These are phyloP conservation scores for Telopea speciosissima DNA, from an alignment of 177 flowering plant species.

Conservation along the genomic window DNA sequence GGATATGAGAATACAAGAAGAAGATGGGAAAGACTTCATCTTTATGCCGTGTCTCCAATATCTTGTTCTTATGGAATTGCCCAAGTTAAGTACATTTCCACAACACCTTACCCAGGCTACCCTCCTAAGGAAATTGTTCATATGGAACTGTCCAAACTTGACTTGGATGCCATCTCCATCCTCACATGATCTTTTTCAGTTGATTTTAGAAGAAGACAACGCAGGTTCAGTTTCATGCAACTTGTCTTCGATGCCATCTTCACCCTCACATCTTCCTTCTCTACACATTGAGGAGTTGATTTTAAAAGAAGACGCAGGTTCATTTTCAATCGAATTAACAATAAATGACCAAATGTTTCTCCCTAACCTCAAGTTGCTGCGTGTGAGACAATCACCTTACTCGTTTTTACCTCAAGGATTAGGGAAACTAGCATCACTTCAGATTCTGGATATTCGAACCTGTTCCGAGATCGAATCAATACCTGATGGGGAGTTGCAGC, in stretches of 20 bases:
- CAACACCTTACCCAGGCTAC: neutral
- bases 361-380: neutral
- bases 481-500: neutral
- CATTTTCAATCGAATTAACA: too few species aligned
- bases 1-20: too few species aligned
- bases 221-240: neutral
- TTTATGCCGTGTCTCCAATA: conserved; percentile 1
- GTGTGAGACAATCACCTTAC: neutral
- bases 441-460: neutral
- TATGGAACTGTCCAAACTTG: neutral
- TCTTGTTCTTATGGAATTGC: neutral
- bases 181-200: too few species aligned
- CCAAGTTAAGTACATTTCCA: conserved; percentile 2
- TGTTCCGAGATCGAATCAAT: neutral
- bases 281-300: too few species aligned
- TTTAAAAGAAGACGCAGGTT: too few species aligned
- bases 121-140: neutral
- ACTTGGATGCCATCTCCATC: neutral
- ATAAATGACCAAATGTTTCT: neutral
- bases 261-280: too few species aligned
- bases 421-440: neutral
- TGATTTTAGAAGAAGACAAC: too few species aligned
- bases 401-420: neutral
- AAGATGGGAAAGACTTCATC: too few species aligned
- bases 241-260: neutral